Evolutionary conservation across 2,329 filamentous ascomycete species (phyloP), one percentile per base, ranked within the genome.

Genomic region (Diplocarpon mali): DNA sequence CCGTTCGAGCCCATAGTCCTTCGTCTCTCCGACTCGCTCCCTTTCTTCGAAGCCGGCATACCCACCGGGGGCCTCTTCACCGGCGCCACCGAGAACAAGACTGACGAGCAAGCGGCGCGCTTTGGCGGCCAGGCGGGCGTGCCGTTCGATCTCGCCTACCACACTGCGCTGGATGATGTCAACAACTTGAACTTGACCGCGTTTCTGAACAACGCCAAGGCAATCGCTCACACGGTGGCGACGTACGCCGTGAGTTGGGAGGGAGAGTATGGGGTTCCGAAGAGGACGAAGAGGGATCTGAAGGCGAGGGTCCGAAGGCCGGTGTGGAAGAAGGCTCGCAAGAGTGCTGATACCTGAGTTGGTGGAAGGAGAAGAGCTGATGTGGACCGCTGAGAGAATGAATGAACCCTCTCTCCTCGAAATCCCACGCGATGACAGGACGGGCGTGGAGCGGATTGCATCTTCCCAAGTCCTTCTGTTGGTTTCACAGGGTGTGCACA

Each of bases 21-120:
- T 1, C 89, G 89, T 54, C 78, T 84, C 48, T 84, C 78, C 51
- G 85, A 90, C 63, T 89, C 89, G 56, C 81, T 78, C 36, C 80
- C 76, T 1, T 89, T 89, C 67, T 80, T 87, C 56, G 70, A 76
- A 20, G 71, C 73, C 44, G 80, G 79, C 2, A 85, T 88, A 28
- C 80, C 84, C 0, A 75, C 75, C 1, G 83, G 84, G 13, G 84
- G 84, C 24, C 75, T 88, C 48, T 81, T 83, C 43, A 85, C 83
- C 1, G 84, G 84, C 31, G 84, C 84, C 1, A 83, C 88, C 62
- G 80, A 74, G 11, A 62, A 84, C 65, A 88, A 87, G 73, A 85
- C 81, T 0, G 64, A 71, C 42, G 70, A 76, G 20, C 80, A 88
- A 59, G 46, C 45, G 1, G 67, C 65, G 31, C 64, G 76, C 63